Percentiles rank a stretch among this genome's conserved stretches.
Evolutionary conservation across 2,329 filamentous ascomycete genomes (phyloP).

Genomic region (Pseudogymnoascus verrucosus): DNA sequence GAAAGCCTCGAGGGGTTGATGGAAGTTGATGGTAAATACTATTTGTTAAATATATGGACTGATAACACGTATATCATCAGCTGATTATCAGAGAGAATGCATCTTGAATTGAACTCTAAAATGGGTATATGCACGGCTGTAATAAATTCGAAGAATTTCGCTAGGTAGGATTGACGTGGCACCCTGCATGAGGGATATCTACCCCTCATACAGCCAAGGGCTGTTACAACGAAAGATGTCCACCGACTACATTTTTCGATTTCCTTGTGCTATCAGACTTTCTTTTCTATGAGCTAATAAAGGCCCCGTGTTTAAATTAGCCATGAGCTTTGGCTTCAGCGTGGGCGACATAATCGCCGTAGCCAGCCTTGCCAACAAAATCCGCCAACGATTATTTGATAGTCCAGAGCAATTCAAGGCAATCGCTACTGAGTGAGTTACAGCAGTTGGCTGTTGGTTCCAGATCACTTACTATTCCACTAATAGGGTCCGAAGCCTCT

Average conservation of each 20-base stretch:
- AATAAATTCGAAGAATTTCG: background rate
- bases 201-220: background rate
- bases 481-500: slow-evolving; percentile 23
- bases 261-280: background rate
- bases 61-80: background rate
- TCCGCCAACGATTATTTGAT: slow-evolving; percentile 22
- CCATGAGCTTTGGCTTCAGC: slow-evolving; percentile 30
- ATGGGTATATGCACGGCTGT: background rate
- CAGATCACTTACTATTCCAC: slow-evolving; percentile 2
- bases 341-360: slow-evolving; percentile 28
- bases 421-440: slow-evolving; percentile 21
- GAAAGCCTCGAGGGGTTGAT: background rate
- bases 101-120: background rate
- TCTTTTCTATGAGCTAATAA: background rate
- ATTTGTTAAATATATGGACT: background rate
- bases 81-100: background rate
- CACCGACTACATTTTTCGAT: background rate
- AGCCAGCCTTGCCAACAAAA: slow-evolving; percentile 22
- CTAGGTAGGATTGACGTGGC: background rate
- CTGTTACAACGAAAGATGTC: background rate
- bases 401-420: slow-evolving; percentile 24
- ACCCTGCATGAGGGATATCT: background rate
- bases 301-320: background rate
- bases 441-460: background rate
- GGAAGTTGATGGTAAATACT: background rate